Evolutionary conservation across 495 filamentous ascomycete genomes (phyloP).

Genomic region (Monascus purpureus): DNA sequence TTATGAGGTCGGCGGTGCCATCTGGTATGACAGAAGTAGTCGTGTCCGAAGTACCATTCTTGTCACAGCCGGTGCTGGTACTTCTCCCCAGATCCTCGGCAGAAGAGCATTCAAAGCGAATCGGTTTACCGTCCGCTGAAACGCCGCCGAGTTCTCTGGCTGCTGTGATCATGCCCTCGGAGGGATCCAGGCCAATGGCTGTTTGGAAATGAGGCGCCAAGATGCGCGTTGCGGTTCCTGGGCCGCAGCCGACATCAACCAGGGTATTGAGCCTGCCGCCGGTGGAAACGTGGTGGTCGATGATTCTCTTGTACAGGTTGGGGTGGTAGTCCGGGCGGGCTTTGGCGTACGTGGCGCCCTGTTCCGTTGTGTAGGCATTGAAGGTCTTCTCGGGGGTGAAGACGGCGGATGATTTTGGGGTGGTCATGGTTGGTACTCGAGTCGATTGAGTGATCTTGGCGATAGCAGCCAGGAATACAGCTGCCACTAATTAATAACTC

Average conservation of each 20-base stretch:
- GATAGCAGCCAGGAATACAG: too few relatives aligned
- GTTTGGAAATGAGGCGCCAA: slow-evolving; percentile 27
- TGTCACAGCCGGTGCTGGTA: too few relatives aligned
- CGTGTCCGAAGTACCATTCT: slow-evolving; percentile 3
- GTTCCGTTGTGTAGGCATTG: slow-evolving; percentile 22
- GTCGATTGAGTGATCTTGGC: too few relatives aligned
- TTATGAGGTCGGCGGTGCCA: slow-evolving; percentile 36
- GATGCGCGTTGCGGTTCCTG: slow-evolving; percentile 28
- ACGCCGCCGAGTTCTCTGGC: slow-evolving; percentile 23
- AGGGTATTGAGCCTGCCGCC: slow-evolving; percentile 31
- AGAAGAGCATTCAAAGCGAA: slow-evolving; percentile 27
- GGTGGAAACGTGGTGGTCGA: slow-evolving; percentile 32
- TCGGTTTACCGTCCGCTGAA: slow-evolving; percentile 11
- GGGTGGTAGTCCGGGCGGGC: slow-evolving; percentile 27
- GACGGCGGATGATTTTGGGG: background rate
- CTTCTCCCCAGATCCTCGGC: slow-evolving; percentile 39
- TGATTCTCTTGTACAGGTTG: slow-evolving; percentile 30
- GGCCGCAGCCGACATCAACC: slow-evolving; percentile 44
- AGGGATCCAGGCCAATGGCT: slow-evolving; percentile 39
- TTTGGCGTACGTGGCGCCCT: slow-evolving; percentile 32
- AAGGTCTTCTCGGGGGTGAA: slow-evolving; percentile 23
- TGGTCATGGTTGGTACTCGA: background rate
- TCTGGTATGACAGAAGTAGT: slow-evolving; percentile 8
- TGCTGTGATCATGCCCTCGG: slow-evolving; percentile 38
- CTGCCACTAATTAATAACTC: too few relatives aligned